Conservation (phyloP, 129 eudicot genomes). For the Centella asiatica region DNA sequence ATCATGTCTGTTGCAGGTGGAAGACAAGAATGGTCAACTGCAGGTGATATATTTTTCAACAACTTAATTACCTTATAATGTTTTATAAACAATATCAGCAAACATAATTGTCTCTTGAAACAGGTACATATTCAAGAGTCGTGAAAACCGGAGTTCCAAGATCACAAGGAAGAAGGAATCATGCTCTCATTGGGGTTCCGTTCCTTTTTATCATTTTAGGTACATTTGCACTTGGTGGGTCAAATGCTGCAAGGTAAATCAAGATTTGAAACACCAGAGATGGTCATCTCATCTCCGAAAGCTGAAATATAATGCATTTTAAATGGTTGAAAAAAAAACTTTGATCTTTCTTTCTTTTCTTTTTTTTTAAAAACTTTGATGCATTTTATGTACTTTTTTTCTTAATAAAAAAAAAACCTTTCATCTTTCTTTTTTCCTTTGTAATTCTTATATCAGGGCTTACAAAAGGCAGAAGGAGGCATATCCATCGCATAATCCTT, state of each 20-base stretch:
- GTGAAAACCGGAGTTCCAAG: slow-evolving; percentile 63
- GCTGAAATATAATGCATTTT: not conserved
- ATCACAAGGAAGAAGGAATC: slow-evolving; percentile 43
- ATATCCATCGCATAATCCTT: slow-evolving; percentile 63
- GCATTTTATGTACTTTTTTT: too few relatives aligned
- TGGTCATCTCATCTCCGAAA: not conserved
- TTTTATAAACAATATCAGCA: too few relatives aligned
- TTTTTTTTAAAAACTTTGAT: too few relatives aligned
- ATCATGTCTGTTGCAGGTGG: slow-evolving; percentile 22
- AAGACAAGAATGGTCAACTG: slow-evolving; percentile 18
- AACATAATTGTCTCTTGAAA: too few relatives aligned
- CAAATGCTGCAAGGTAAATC: slow-evolving; percentile 59
- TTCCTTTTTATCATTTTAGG: slow-evolving; percentile 62
- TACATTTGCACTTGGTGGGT: slow-evolving; percentile 73
- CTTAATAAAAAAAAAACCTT: not conserved
- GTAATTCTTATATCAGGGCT: slow-evolving; percentile 37
- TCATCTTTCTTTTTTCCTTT: not conserved
- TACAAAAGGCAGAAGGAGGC: slow-evolving; percentile 59
- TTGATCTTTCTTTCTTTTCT: too few relatives aligned
- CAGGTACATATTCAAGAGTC: slow-evolving; percentile 49
- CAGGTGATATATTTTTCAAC: slow-evolving; percentile 24
- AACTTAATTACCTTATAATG: not conserved
- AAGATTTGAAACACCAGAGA: not conserved
- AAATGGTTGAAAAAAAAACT: too few relatives aligned
- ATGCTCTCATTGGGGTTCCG: slow-evolving; percentile 48